Percentiles rank a stretch among this genome's conserved stretches.
Conservation (phyloP, 75 land plant genomes). For the Azolla pinnata region DNA sequence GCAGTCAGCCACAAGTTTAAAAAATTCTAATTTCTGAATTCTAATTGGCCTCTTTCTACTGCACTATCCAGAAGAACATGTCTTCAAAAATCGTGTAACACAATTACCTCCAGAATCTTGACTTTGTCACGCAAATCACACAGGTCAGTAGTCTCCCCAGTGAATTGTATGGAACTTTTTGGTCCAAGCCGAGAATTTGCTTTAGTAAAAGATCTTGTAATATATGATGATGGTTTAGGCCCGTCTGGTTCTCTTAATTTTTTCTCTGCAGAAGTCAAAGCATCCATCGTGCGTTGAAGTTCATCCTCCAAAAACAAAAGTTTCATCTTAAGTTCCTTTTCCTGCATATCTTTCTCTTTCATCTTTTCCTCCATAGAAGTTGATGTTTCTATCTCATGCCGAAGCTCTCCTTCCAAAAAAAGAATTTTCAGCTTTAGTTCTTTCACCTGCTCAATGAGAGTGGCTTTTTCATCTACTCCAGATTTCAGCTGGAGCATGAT, state of each 20-base stretch:
- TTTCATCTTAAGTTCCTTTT: conserved; percentile 38
- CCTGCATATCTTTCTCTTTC: conserved; percentile 30
- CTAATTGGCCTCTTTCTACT: too few species aligned
- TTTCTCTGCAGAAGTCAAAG: conserved; percentile 26
- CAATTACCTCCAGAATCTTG: conserved; percentile 48
- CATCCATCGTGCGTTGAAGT: conserved; percentile 39
- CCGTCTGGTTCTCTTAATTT: conserved; percentile 29
- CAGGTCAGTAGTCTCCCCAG: conserved; percentile 38
- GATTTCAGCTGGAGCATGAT: background rate
- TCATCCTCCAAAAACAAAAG: conserved; percentile 34
- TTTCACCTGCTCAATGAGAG: conserved; percentile 15
- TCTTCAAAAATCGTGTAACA: background rate
- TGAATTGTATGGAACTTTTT: conserved; percentile 13
- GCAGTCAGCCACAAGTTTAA: conserved; percentile 11
- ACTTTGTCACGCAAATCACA: conserved; percentile 38
- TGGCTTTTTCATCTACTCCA: background rate
- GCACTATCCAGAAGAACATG: background rate
- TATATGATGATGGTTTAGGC: conserved; percentile 2
- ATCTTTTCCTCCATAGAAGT: conserved; percentile 30
- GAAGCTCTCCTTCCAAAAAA: conserved; percentile 34
- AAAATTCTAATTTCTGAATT: too few species aligned
- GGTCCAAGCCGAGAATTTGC: conserved; percentile 10
- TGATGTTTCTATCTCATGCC: conserved; percentile 36
- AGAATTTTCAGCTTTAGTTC: conserved; percentile 37
- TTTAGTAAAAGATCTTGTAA: background rate